Conservation (phyloP, 306 rosid genomes). For the Lithocarpus polystachyus region DNA sequence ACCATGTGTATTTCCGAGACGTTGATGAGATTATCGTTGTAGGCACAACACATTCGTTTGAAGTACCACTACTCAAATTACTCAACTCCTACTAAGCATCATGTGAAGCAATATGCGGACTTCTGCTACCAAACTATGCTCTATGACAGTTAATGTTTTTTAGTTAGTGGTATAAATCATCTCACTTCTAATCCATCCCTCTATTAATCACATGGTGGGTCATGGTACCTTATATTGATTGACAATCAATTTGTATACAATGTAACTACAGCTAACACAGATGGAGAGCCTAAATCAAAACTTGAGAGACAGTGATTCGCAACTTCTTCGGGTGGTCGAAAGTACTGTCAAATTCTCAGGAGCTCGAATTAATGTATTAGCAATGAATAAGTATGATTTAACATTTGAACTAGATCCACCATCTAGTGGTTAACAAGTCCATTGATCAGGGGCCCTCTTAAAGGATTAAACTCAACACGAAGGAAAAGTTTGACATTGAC, state of each 20-base stretch:
- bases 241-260: not conserved
- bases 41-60: no score
- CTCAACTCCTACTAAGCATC: no score
- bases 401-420: slow-evolving; percentile 17
- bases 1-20: accelerated
- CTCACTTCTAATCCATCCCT: not conserved
- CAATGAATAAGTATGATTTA: slow-evolving; percentile 29
- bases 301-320: slow-evolving; percentile 9
- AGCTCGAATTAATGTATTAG: slow-evolving; percentile 9
- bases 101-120: accelerated
- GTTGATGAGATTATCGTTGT: no score
- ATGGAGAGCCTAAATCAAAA: slow-evolving; percentile 19
- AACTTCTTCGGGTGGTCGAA: slow-evolving; percentile 25
- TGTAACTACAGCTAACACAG: not conserved
- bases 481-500: not conserved
- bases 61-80: no score
- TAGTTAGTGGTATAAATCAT: not conserved
- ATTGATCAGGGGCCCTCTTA: slow-evolving; percentile 27
- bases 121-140: no score
- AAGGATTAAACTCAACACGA: slow-evolving; percentile 7
- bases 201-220: not conserved
- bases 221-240: not conserved
- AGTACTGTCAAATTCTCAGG: slow-evolving; percentile 31
- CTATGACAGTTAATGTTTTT: not conserved
- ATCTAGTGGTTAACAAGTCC: slow-evolving; percentile 38